Base-by-base conservation (phyloP, 768 basidiomycete species). In the Hemileccinum impolitum region DNA sequence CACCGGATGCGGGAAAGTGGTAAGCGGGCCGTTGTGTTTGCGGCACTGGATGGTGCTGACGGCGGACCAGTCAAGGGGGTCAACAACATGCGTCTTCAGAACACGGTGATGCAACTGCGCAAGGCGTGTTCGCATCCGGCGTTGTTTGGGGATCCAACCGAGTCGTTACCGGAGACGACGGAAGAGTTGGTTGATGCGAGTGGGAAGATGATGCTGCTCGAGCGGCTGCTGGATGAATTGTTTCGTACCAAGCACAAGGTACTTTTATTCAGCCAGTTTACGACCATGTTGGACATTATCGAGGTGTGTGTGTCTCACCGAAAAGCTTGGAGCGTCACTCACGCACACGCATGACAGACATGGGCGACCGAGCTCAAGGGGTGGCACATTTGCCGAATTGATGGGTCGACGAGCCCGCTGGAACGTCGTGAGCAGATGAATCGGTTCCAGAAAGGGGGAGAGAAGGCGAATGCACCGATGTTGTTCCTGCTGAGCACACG, bases 181-280 rank as follows among this genome's bases (percentile, higher is more conserved):
- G 84, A 89, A 21, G 84, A 94, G 58, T 73, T 97, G 28, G 81
- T 94, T 21, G 84, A 87, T 48, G 82, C 83, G 1, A 92, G 89
- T 48, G 96, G 96, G 15, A 99, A 99, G 75, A 98, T 98, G 95
- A 86, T 98, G 77, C 73, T 99, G 3, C 79, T 99, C 1, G 90
- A 97, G 54, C 81, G 94, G 6, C 72, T 99, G 9, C 77, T 99
- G 8, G 80, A 80, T 28, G 93, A 85, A 48, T 70, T 99, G 26
- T 91, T 98, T 68, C 73, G 71, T 34, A 72, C 84, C 3, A 80
- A 77, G 8, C 94, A 95, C 68, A 95, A 93, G 62, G 89, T 91
- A 0, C 69, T 94, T n/a, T 61, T 89, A 12, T 90, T 89, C 68
- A 90, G 89, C 49, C 95, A 99, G 69, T 98, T 99, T 69, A 94